phyloP scores from a whole-genome alignment of 2,329 filamentous ascomycete species.

The Xylariaceae sp. region DNA sequence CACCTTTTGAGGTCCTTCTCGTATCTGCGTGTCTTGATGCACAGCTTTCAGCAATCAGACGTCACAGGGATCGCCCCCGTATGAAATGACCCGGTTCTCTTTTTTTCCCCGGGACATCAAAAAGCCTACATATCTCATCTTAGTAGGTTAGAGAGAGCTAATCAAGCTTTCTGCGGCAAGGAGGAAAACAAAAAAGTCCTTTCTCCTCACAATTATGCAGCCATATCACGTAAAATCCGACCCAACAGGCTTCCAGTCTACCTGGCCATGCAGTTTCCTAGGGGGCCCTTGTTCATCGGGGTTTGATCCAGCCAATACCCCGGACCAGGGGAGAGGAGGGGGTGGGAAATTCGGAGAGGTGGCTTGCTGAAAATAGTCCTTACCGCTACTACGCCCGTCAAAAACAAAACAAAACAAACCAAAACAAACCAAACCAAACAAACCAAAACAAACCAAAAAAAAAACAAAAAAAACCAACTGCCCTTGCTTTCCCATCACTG shows the following conservation, averaged over 20 bases:
- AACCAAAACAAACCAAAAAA: too few relatives aligned
- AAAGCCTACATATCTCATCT: too few relatives aligned
- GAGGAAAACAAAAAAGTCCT: too few relatives aligned
- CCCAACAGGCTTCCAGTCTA: not conserved
- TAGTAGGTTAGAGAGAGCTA: too few relatives aligned
- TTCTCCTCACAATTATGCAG: not conserved
- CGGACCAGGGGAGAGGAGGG: not conserved
- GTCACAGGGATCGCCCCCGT: constrained; percentile 1
- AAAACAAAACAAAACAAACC: not conserved
- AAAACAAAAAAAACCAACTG: too few relatives aligned
- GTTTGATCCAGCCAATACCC: constrained; percentile 10
- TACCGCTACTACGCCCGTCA: not conserved
- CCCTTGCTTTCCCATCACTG: constrained; percentile 1
- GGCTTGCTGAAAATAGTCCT: not conserved
- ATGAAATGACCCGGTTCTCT: not conserved
- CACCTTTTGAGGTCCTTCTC: not conserved
- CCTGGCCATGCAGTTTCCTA: constrained; percentile 4
- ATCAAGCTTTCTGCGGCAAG: too few relatives aligned
- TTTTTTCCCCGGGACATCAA: too few relatives aligned
- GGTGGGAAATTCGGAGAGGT: constrained; percentile 1
- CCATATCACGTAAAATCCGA: not conserved
- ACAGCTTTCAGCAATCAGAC: constrained; percentile 4
- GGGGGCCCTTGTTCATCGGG: constrained; percentile 7
- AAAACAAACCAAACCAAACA: too few relatives aligned
- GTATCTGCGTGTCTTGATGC: not conserved